Conservation (phyloP, 345 rosid species). For the Luvunga scandens region DNA sequence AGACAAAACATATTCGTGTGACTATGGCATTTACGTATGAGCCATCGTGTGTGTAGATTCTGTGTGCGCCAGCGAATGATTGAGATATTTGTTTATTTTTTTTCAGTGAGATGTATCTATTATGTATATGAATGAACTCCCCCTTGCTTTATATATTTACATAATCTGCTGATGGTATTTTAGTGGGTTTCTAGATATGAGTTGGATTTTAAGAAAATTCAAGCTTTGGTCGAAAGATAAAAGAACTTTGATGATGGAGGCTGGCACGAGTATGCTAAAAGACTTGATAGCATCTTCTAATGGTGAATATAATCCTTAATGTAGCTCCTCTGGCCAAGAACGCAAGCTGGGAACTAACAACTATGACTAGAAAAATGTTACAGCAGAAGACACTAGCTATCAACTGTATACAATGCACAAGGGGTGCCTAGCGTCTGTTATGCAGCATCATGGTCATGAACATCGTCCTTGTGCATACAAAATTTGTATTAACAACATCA, state of each 20-base stretch:
- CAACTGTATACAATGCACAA: neutral
- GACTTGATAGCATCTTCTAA: neutral
- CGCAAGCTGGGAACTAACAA: constrained; percentile 11
- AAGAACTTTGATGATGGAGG: neutral
- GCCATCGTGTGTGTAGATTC: neutral
- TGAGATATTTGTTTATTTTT: no score
- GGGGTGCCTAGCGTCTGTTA: constrained; percentile 7
- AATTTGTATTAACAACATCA: neutral
- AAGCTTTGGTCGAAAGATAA: neutral
- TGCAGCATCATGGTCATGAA: neutral
- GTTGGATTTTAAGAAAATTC: neutral
- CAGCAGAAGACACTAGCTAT: neutral
- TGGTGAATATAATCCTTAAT: constrained; percentile 6
- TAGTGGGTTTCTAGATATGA: neutral
- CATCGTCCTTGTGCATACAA: neutral
- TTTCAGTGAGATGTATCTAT: no score
- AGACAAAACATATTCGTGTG: no score
- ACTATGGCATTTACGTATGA: neutral
- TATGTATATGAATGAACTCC: no score
- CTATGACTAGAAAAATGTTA: neutral
- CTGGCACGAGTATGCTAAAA: neutral
- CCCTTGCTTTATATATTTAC: no score
- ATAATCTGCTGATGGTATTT: no score
- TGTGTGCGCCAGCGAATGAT: neutral
- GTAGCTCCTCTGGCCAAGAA: constrained; percentile 5